These are phyloP conservation scores for Acacia concinna DNA, from an alignment of 331 rosid genomes.

Conservation along the genomic window DNA sequence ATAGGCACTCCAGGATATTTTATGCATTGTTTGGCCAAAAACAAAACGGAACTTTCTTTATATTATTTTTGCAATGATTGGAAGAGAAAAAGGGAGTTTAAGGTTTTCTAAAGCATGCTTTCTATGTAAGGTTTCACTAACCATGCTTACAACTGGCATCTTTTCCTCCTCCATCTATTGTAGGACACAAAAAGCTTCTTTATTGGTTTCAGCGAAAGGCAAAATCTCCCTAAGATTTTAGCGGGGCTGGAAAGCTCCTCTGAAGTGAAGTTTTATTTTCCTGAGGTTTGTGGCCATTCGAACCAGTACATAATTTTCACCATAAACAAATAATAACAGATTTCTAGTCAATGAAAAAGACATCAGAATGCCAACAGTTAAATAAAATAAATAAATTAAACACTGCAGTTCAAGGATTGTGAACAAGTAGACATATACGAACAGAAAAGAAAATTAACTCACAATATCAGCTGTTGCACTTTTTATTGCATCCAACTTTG, in stretches of 20 bases:
- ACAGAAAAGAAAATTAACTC: conserved; percentile 42
- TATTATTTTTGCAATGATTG: no score
- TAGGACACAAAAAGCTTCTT: background rate
- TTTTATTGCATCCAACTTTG: conserved; percentile 84
- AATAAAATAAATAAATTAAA: background rate
- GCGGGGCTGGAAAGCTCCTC: background rate
- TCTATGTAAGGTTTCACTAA: background rate
- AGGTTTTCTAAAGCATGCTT: background rate
- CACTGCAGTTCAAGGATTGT: background rate
- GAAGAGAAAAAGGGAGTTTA: no score
- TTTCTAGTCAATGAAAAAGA: background rate
- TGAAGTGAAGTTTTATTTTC: background rate
- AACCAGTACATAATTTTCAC: background rate
- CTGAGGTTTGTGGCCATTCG: background rate
- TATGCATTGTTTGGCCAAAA: no score
- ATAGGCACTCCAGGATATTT: no score
- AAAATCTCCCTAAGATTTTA: background rate
- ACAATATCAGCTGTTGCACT: conserved; percentile 88
- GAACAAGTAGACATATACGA: conserved; percentile 4
- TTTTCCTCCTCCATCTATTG: background rate
- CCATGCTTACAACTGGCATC: background rate
- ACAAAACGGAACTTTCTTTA: no score
- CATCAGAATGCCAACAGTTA: background rate
- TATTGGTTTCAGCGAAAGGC: background rate
- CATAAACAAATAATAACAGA: conserved; percentile 13